A percentile compares a stretch with the other conserved stretches of the same genome.
These are phyloP conservation scores for Tylopilus vinaceipallidus DNA, from an alignment of 768 basidiomycete species.

Conservation along the genomic window DNA sequence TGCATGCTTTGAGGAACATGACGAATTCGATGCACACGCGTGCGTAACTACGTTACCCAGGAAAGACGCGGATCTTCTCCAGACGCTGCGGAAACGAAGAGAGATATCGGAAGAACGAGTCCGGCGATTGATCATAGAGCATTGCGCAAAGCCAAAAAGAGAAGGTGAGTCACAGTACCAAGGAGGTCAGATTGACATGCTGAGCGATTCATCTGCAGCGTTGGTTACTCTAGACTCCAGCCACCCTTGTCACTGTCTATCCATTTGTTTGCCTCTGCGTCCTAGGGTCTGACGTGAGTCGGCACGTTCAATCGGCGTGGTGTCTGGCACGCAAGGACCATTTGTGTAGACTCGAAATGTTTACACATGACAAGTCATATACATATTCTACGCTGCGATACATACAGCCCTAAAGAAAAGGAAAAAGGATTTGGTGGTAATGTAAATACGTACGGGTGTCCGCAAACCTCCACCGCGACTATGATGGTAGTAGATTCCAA, in stretches of 20 bases:
- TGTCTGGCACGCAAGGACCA: background rate
- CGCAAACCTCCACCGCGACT: too few relatives aligned
- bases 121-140: slow-evolving; percentile 11
- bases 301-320: too few relatives aligned
- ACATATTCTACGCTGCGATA: background rate
- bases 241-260: slow-evolving; percentile 2
- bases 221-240: background rate
- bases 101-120: slow-evolving; percentile 16
- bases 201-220: slow-evolving; percentile 9
- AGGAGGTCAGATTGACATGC: background rate
- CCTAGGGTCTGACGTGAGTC: background rate
- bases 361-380: background rate
- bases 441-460: too few relatives aligned
- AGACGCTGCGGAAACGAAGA: slow-evolving; percentile 18
- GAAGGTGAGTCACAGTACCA: slow-evolving; percentile 8
- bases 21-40: slow-evolving; percentile 33
- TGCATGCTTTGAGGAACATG: slow-evolving; percentile 19
- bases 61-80: slow-evolving; percentile 10
- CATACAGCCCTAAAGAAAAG: too few relatives aligned
- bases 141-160: slow-evolving; percentile 13
- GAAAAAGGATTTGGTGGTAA: too few relatives aligned
- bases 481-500: too few relatives aligned
- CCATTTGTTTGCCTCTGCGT: background rate
- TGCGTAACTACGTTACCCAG: slow-evolving; percentile 37
- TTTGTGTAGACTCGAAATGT: background rate